A percentile compares a stretch with the other conserved stretches of the same genome.
Conservation (phyloP, 495 filamentous ascomycete genomes). For the Halenospora varia region DNA sequence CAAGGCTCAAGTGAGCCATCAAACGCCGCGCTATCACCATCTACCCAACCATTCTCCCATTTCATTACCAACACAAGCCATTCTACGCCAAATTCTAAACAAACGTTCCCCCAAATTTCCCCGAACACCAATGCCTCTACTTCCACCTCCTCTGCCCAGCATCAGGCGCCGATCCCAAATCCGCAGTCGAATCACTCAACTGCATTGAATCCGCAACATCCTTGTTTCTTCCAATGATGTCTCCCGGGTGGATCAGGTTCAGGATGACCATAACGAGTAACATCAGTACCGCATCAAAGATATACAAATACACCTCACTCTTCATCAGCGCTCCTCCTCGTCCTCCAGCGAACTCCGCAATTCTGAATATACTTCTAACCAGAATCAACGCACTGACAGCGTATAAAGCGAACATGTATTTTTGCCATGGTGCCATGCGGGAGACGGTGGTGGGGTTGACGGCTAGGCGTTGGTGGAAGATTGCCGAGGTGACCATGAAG, state of each 20-base stretch:
- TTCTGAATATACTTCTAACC: slow-evolving; percentile 53
- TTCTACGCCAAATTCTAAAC: too few species aligned
- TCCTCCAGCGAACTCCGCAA: slow-evolving; percentile 58
- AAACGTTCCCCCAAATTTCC: too few species aligned
- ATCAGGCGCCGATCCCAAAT: too few species aligned
- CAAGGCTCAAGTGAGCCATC: too few species aligned
- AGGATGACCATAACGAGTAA: slow-evolving; percentile 44
- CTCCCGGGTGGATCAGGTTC: slow-evolving; percentile 37
- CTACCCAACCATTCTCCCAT: too few species aligned
- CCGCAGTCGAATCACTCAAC: not conserved
- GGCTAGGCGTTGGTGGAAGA: slow-evolving; percentile 27
- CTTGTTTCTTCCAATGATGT: not conserved
- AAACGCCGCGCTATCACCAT: too few species aligned
- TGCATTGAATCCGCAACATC: not conserved
- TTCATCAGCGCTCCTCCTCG: slow-evolving; percentile 41
- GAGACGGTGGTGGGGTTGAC: slow-evolving; percentile 3
- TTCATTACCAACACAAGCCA: too few species aligned
- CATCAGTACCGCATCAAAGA: slow-evolving; percentile 61
- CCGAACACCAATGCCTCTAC: too few species aligned
- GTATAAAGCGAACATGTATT: slow-evolving; percentile 48
- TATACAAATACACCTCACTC: slow-evolving; percentile 55
- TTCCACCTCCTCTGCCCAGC: too few species aligned
- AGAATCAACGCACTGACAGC: slow-evolving; percentile 48
- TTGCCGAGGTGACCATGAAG: slow-evolving; percentile 37
- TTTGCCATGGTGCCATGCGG: slow-evolving; percentile 35